Percentiles rank a stretch among this genome's conserved stretches.
Evolutionary conservation across 2,329 filamentous ascomycete genomes (phyloP).

Genomic region (Capronia epimyces): DNA sequence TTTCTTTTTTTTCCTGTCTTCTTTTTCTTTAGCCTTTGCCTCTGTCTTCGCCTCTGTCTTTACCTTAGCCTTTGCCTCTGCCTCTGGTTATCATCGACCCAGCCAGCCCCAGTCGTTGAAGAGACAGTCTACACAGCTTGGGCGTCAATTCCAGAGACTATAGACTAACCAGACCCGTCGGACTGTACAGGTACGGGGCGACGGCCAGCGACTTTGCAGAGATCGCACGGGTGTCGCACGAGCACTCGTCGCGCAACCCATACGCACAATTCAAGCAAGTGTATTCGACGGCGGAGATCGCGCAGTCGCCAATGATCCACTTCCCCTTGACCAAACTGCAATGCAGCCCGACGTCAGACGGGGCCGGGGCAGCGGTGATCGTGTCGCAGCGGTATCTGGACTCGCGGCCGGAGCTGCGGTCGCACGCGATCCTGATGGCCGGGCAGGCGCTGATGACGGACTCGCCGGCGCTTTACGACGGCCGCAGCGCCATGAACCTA

Average conservation of each 20-base stretch:
- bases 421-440: conserved; percentile 77
- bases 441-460: conserved; percentile 84
- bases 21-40: too few relatives aligned
- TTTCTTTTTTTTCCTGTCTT: too few relatives aligned
- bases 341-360: conserved; percentile 94
- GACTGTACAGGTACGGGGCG: conserved; percentile 65
- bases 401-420: conserved; percentile 73
- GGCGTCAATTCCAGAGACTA: too few relatives aligned
- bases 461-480: conserved; percentile 67
- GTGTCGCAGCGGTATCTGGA: conserved; percentile 87
- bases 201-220: conserved; percentile 83
- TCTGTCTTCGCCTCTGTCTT: not conserved
- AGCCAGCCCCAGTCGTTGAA: too few relatives aligned
- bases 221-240: conserved; percentile 88
- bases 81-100: too few relatives aligned
- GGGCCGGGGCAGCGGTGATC: conserved; percentile 79
- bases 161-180: not conserved
- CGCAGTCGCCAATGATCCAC: conserved; percentile 71
- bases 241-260: conserved; percentile 82
- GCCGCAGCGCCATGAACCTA: conserved; percentile 70
- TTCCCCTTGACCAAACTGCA: conserved; percentile 90
- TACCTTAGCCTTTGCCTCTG: too few relatives aligned
- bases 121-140: not conserved
- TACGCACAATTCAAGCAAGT: conserved; percentile 97
- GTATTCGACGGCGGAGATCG: conserved; percentile 79